Evolutionary conservation across 2,329 filamentous ascomycete genomes (phyloP).

Genomic region (Kalmusia sp.): DNA sequence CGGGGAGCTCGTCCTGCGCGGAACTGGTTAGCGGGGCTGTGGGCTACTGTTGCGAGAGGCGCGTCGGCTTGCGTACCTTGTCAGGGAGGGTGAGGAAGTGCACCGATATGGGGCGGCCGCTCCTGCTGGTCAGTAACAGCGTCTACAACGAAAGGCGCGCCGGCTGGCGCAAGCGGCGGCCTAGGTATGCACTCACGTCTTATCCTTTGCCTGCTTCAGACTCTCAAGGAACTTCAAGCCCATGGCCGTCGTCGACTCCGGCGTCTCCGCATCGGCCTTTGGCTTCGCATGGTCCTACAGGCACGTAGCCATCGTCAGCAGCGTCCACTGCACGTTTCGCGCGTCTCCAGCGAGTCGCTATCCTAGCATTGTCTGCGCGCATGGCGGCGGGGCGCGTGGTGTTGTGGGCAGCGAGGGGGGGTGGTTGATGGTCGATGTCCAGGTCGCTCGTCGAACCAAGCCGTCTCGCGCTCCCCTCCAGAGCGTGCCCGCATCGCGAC

Average conservation of each 20-base stretch:
- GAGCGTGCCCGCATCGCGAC: slow-evolving; percentile 37
- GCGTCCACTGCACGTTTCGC: slow-evolving; percentile 8
- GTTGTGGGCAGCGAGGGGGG: slow-evolving; percentile 32
- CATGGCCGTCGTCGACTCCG: slow-evolving; percentile 72
- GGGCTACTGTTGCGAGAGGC: slow-evolving; percentile 14
- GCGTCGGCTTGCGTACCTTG: slow-evolving; percentile 46
- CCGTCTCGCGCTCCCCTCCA: slow-evolving; percentile 36
- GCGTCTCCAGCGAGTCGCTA: background rate
- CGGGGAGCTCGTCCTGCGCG: slow-evolving; percentile 64
- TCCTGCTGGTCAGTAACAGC: slow-evolving; percentile 38
- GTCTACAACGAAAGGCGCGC: background rate
- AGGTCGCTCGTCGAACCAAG: slow-evolving; percentile 41
- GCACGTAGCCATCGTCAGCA: slow-evolving; percentile 35
- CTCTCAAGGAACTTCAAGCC: slow-evolving; percentile 78
- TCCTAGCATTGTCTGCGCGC: slow-evolving; percentile 16
- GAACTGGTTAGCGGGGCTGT: slow-evolving; percentile 24
- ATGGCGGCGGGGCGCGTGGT: slow-evolving; percentile 35
- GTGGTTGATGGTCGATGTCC: slow-evolving; percentile 31
- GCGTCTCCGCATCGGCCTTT: slow-evolving; percentile 58
- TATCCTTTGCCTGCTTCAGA: slow-evolving; percentile 79
- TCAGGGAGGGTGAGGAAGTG: slow-evolving; percentile 77
- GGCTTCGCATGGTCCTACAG: slow-evolving; percentile 35
- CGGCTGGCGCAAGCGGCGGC: slow-evolving; percentile 1
- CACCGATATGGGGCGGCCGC: slow-evolving; percentile 74
- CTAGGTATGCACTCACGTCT: slow-evolving; percentile 71